These are phyloP conservation scores for Colletotrichum musae DNA, from an alignment of 2,329 filamentous ascomycete genomes.

Conservation along the genomic window DNA sequence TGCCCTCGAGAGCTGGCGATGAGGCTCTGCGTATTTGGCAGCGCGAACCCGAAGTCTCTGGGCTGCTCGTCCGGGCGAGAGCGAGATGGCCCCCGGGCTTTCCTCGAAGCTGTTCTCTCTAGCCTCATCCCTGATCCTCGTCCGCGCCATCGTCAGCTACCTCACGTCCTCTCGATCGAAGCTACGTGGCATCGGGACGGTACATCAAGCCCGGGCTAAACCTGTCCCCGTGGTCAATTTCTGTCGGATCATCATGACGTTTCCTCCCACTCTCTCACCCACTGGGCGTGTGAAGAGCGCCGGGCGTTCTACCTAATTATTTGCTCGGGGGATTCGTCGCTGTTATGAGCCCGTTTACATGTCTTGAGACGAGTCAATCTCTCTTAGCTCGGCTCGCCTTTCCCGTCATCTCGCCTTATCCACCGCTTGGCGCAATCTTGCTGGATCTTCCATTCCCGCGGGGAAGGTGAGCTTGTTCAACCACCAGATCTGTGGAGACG, in stretches of 20 bases:
- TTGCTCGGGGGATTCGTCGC: neutral
- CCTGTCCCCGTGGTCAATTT: slow-evolving; percentile 3
- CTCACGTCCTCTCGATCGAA: neutral
- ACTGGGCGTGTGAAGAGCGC: neutral
- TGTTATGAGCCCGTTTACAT: neutral
- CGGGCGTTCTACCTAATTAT: neutral
- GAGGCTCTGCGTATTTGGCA: neutral
- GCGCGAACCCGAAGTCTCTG: neutral
- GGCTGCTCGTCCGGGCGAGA: neutral
- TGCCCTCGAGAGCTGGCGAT: neutral
- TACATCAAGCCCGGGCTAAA: neutral
- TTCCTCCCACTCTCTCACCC: neutral
- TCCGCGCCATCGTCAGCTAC: neutral
- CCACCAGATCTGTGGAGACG: neutral
- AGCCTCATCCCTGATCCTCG: slow-evolving; percentile 25
- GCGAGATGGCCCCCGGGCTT: neutral
- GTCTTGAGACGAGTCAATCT: neutral
- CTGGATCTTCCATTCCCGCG: neutral
- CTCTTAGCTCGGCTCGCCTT: neutral
- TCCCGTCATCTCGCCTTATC: neutral
- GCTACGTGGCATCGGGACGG: slow-evolving; percentile 14
- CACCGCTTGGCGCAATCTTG: neutral
- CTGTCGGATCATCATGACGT: slow-evolving; percentile 18
- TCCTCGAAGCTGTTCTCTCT: neutral
- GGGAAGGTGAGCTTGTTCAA: neutral